Percentiles rank a stretch among this genome's conserved stretches.
These are phyloP conservation scores for Phanerochaete sordida DNA, from an alignment of 768 basidiomycete genomes.

Conservation along the genomic window DNA sequence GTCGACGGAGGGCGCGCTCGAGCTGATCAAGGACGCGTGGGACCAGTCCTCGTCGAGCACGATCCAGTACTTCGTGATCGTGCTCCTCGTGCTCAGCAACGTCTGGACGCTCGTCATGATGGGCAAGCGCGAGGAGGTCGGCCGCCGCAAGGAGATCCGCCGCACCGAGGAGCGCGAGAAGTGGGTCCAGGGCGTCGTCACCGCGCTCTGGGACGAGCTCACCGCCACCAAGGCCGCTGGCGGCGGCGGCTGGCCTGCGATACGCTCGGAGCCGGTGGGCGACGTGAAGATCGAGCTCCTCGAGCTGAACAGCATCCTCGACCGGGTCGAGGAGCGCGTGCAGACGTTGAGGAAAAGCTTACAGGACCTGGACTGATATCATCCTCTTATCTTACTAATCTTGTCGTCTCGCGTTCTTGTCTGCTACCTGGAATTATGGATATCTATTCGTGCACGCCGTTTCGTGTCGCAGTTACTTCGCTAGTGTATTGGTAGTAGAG, in stretches of 20 bases:
- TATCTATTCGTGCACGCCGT: neutral
- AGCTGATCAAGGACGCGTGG: slow-evolving; percentile 77
- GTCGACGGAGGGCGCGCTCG: slow-evolving; percentile 68
- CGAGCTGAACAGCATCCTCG: slow-evolving; percentile 47
- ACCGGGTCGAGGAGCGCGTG: slow-evolving; percentile 56
- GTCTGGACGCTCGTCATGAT: slow-evolving; percentile 58
- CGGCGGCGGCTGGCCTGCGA: slow-evolving; percentile 8
- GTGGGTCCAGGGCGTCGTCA: slow-evolving; percentile 72
- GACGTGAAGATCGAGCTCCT: slow-evolving; percentile 46
- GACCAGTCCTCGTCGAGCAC: slow-evolving; percentile 71
- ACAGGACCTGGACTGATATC: slow-evolving; percentile 25
- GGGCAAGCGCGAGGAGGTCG: slow-evolving; percentile 44
- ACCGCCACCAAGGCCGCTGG: slow-evolving; percentile 40
- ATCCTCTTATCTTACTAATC: neutral
- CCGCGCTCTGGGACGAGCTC: slow-evolving; percentile 71
- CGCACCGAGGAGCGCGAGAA: slow-evolving; percentile 66
- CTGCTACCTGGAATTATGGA: neutral
- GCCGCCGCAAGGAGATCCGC: slow-evolving; percentile 43
- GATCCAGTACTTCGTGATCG: slow-evolving; percentile 71
- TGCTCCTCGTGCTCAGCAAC: slow-evolving; percentile 72
- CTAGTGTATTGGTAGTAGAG: neutral
- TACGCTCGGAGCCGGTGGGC: slow-evolving; percentile 5
- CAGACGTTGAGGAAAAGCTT: slow-evolving; percentile 40
- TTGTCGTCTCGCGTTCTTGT: neutral
- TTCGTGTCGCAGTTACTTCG: neutral